Base-by-base conservation (phyloP, 768 basidiomycete species). In the Naganishia onofrii region DNA sequence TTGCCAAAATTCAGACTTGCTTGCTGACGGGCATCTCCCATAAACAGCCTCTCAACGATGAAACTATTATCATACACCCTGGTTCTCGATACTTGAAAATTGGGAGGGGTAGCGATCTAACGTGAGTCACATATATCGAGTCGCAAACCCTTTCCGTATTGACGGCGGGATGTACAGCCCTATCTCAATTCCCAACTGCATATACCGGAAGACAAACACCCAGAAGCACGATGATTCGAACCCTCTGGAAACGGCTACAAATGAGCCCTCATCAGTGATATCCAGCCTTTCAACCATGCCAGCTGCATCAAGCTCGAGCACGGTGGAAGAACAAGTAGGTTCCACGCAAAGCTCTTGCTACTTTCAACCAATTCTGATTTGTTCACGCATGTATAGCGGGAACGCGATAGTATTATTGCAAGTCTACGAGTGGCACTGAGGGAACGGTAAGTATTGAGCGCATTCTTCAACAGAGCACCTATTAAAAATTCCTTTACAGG, bases 271-370 rank as follows among this genome's bases (percentile, higher is more conserved):
- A 3, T 31, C 58, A 2, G 10, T 23, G 36, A 57, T 29, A 38
- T 26, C 69, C 55, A 68, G 60, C 56, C 48, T 70, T 67, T 26
- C 51, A 17, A 81, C 72, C 70, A 92, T 70, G 88, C 90, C 70
- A 84, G 85, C 28, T 92, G 92, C 76, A 85, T 95, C 31, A 84
- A 87, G 28, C 77, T 84, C 23, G 57, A 58, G 36, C 23, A 42
- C 60, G 10, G 38, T 44, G 23, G 60, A n/a, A 72, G 82, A 63
- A 81, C 32, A 68, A 71, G 68, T 71, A 34, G 42, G 63, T 66
- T 28, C 8, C 36, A 5, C 48, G 9, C 19, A 3, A 1, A 23
- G 51, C 31, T 5, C 55, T 31, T 34, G 5, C 21, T 13, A 10
- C 23, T 38, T 60, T 4, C 44, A 0, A 46, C 15, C 26, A 21